A percentile compares a stretch with the other conserved stretches of the same genome.
phyloP scores from a whole-genome alignment of 768 basidiomycete species.

The Mycena galopus region DNA sequence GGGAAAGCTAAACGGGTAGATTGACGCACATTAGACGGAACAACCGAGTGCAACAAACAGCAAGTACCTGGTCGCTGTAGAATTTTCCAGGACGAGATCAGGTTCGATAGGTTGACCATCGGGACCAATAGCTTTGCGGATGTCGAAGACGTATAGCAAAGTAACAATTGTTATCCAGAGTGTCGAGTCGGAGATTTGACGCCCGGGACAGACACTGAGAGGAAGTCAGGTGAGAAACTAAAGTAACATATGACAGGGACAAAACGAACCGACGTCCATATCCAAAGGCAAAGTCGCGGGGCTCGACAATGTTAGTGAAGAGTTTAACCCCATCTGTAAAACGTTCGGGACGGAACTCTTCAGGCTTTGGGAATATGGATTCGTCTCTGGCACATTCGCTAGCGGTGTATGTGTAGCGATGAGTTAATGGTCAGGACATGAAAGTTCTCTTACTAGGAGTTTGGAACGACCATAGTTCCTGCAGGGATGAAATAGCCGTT shows the following conservation, averaged over 20 bases:
- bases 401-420: conserved; percentile 8
- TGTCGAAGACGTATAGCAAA: conserved; percentile 9
- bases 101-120: conserved; percentile 14
- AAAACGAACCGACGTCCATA: conserved; percentile 11
- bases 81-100: conserved; percentile 13
- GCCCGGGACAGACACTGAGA: conserved; percentile 10
- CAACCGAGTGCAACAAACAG: conserved; percentile 1
- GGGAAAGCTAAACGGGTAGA: conserved; percentile 10
- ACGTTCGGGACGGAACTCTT: conserved; percentile 13
- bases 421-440: conserved; percentile 4
- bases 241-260: conserved; percentile 5
- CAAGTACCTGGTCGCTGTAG: conserved; percentile 4
- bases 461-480: conserved; percentile 9
- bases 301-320: conserved; percentile 13
- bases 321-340: conserved; percentile 11
- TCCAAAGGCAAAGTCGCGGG: conserved; percentile 10
- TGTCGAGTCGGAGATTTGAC: conserved; percentile 10
- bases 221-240: conserved; percentile 1
- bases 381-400: conserved; percentile 12
- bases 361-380: conserved; percentile 5
- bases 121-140: conserved; percentile 13
- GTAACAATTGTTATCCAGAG: conserved; percentile 11
- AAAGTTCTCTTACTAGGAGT: conserved; percentile 10
- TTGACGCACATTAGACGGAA: conserved; percentile 5
- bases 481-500: conserved; percentile 13